A percentile compares a stretch with the other conserved stretches of the same genome.
These are phyloP conservation scores for Euphorbia celastroides DNA, from an alignment of 441 rosid genomes.

Conservation along the genomic window DNA sequence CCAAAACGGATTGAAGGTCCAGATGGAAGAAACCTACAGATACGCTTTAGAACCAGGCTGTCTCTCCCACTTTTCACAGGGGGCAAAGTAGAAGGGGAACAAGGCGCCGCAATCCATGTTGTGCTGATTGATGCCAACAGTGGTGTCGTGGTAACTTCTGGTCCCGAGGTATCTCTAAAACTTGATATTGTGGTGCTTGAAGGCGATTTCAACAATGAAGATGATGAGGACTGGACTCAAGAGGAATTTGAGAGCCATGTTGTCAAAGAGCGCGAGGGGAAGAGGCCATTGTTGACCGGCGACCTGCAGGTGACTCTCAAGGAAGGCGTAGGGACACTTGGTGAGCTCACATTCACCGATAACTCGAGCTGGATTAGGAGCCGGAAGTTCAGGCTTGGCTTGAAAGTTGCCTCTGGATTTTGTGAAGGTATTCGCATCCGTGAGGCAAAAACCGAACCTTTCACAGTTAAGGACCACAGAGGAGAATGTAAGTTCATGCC, in stretches of 20 bases:
- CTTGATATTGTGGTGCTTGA: constrained; percentile 80
- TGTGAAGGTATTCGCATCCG: constrained; percentile 64
- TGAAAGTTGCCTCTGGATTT: constrained; percentile 62
- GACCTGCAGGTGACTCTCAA: constrained; percentile 72
- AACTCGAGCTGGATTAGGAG: constrained; percentile 99
- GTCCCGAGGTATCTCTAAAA: constrained; percentile 74
- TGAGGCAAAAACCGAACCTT: constrained; percentile 95
- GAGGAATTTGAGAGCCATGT: constrained; percentile 79
- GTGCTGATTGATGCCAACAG: constrained; percentile 60
- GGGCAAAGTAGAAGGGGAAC: constrained; percentile 97
- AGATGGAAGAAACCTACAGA: constrained; percentile 66
- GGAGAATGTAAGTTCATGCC: constrained; percentile 71
- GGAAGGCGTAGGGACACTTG: constrained; percentile 98
- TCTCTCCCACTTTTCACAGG: constrained; percentile 96
- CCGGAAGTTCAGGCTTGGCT: constrained; percentile 95
- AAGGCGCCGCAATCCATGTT: constrained; percentile 83
- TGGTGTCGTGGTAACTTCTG: constrained; percentile 58
- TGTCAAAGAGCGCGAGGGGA: constrained; percentile 95
- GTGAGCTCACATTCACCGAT: constrained; percentile 92
- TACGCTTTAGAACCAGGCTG: constrained; percentile 81
- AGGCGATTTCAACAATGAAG: constrained; percentile 84
- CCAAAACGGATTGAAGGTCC: constrained; percentile 65
- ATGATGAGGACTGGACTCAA: constrained; percentile 70
- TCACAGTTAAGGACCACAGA: constrained; percentile 96
- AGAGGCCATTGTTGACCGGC: constrained; percentile 86